Evolutionary conservation across 169 alveolate genomes (phyloP).

Genomic region (Eimeria tenella): DNA sequence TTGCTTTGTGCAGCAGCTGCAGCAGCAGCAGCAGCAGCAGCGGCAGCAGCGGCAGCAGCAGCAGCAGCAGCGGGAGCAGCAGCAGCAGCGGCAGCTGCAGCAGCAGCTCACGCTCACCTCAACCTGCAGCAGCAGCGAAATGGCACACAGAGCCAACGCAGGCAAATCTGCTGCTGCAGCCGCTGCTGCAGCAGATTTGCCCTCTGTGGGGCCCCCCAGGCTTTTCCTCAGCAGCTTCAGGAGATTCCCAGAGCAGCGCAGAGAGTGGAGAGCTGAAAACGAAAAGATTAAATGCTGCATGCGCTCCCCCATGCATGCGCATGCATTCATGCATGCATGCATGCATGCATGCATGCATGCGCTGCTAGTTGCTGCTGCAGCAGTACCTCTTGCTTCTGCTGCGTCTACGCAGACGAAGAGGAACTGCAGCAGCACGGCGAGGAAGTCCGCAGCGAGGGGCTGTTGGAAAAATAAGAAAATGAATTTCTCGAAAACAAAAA

Average conservation of each 20-base stretch:
- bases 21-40: not conserved
- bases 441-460: not conserved
- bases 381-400: not conserved
- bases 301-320: not conserved
- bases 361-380: not conserved
- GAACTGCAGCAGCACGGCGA: not conserved
- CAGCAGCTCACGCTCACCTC: not conserved
- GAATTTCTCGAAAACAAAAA: too few species aligned
- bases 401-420: not conserved
- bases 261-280: slow-evolving; percentile 1
- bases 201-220: not conserved
- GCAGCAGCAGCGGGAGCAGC: not conserved
- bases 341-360: not conserved
- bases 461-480: not conserved
- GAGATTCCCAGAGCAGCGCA: not conserved
- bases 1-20: not conserved
- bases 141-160: not conserved
- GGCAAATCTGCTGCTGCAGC: not conserved
- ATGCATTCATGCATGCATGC: too few species aligned
- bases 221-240: not conserved
- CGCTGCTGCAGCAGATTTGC: not conserved
- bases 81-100: not conserved
- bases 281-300: not conserved
- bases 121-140: not conserved
- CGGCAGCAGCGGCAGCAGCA: not conserved